phyloP scores from a whole-genome alignment of 805 yeast genomes.

The Yarrowia osloensis region DNA sequence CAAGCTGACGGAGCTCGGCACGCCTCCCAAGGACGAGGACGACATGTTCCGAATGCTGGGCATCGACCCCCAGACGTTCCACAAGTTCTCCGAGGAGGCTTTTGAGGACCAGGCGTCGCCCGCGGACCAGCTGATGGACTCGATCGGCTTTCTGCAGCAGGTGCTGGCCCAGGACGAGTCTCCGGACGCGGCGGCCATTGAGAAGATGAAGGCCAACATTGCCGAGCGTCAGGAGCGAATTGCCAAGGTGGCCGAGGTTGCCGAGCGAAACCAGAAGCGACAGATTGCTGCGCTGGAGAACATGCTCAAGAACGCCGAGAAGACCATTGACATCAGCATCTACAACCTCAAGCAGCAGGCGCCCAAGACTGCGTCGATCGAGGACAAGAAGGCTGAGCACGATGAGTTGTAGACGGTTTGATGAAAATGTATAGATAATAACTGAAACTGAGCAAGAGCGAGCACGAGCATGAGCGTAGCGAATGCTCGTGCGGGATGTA shows the following conservation, averaged over 20 bases:
- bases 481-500: too few relatives aligned
- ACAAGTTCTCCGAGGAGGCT: conserved; percentile 24
- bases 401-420: conserved; percentile 18
- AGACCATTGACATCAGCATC: conserved; percentile 22
- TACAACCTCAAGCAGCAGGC: conserved; percentile 14
- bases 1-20: conserved; percentile 29
- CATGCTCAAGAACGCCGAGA: conserved; percentile 29
- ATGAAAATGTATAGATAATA: conserved; percentile 1
- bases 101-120: conserved; percentile 29
- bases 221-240: conserved; percentile 26
- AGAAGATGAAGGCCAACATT: conserved; percentile 24
- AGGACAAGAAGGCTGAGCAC: conserved; percentile 1
- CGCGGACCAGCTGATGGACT: conserved; percentile 28
- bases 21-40: conserved; percentile 29
- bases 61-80: conserved; percentile 25
- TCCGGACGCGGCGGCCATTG: not conserved
- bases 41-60: conserved; percentile 30
- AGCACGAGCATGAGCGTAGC: not conserved
- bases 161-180: conserved; percentile 23
- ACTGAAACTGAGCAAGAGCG: not conserved
- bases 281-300: conserved; percentile 24
- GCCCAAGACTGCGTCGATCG: conserved; percentile 21
- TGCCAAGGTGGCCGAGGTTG: not conserved
- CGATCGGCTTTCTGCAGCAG: conserved; percentile 25
- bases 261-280: conserved; percentile 31